These are phyloP conservation scores for Tillandsia fasciculata DNA, from an alignment of 176 grass and related monocot species.

Conservation along the genomic window DNA sequence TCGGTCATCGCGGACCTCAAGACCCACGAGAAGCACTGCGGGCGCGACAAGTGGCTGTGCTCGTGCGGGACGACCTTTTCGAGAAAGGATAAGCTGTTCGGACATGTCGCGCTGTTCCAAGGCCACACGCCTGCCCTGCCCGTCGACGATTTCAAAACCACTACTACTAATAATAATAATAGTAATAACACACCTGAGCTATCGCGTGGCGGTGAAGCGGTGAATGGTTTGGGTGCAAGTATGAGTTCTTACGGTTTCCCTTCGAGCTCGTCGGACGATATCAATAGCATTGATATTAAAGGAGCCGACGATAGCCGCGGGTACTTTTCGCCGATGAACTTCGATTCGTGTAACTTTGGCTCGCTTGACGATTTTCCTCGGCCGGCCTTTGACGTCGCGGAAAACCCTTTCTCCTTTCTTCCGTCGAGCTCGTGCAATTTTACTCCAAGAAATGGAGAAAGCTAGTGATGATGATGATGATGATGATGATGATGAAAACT, in stretches of 20 bases:
- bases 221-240: conserved; percentile 27
- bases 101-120: conserved; percentile 78
- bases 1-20: conserved; percentile 75
- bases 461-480: conserved; percentile 22
- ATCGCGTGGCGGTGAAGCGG: conserved; percentile 23
- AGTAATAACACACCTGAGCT: conserved; percentile 27
- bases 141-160: conserved; percentile 48
- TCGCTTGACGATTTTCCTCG: conserved; percentile 56
- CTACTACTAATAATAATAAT: neutral
- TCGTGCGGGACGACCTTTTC: conserved; percentile 84
- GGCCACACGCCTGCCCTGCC: conserved; percentile 72
- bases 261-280: conserved; percentile 31
- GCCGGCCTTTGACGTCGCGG: conserved; percentile 49
- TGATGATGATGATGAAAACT: neutral
- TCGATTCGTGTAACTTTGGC: conserved; percentile 53
- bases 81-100: conserved; percentile 82
- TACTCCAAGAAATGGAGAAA: conserved; percentile 39
- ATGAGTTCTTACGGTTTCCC: conserved; percentile 25
- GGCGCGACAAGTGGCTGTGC: conserved; percentile 78
- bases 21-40: conserved; percentile 90
- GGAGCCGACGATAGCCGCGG: conserved; percentile 34
- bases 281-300: conserved; percentile 50
- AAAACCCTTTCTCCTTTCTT: conserved; percentile 50
- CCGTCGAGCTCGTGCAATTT: conserved; percentile 36
- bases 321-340: conserved; percentile 61